Evolutionary conservation across 805 yeast species (phyloP).

Genomic region (Sugiyamaella americana): DNA sequence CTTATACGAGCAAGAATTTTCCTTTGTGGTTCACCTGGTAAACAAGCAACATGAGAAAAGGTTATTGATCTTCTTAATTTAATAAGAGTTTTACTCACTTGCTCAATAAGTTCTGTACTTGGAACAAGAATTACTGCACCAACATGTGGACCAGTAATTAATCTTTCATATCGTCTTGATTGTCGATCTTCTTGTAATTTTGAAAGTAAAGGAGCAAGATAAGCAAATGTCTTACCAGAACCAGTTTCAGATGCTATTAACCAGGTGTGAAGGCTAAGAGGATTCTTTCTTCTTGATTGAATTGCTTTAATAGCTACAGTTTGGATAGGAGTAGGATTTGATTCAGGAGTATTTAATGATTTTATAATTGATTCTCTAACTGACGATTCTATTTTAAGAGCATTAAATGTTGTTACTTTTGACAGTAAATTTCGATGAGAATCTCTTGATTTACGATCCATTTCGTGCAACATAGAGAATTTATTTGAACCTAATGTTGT

Average conservation of each 20-base stretch:
- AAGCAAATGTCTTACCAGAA: constrained; percentile 93
- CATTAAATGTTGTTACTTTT: constrained; percentile 58
- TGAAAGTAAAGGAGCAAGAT: constrained; percentile 68
- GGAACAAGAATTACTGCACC: constrained; percentile 79
- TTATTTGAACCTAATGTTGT: constrained; percentile 11
- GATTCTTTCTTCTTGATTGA: constrained; percentile 32
- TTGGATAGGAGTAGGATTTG: constrained; percentile 73
- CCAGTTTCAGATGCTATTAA: constrained; percentile 96
- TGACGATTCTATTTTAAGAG: constrained; percentile 58
- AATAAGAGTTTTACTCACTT: constrained; percentile 48
- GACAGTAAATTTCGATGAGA: constrained; percentile 35
- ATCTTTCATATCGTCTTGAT: constrained; percentile 19
- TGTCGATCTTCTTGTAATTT: constrained; percentile 54
- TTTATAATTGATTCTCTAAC: constrained; percentile 40
- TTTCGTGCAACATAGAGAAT: constrained; percentile 26
- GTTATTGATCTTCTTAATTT: constrained; percentile 12
- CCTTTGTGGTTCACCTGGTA: neutral
- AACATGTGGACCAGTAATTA: constrained; percentile 21
- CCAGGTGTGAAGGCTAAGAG: constrained; percentile 44
- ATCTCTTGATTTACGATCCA: constrained; percentile 25
- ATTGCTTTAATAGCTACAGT: constrained; percentile 61
- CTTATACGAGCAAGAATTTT: constrained; percentile 17
- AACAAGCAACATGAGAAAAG: constrained; percentile 6
- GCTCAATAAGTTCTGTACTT: constrained; percentile 81
- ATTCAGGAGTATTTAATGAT: neutral